Percentiles rank a stretch among this genome's conserved stretches.
Evolutionary conservation across 2,329 filamentous ascomycete species (phyloP).

Genomic region (Penicillium sp.): DNA sequence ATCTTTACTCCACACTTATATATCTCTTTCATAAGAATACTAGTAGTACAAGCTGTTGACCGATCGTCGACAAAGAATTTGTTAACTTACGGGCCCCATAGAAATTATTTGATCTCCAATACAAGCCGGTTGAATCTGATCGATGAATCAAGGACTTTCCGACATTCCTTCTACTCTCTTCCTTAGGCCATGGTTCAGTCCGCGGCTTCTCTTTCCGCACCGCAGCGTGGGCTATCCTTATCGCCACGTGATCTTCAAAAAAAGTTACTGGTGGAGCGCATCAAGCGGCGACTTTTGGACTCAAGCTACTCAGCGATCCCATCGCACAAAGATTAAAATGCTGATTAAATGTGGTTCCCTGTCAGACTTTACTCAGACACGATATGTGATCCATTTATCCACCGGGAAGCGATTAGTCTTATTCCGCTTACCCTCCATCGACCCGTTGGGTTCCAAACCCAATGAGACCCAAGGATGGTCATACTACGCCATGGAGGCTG

Average conservation of each 20-base stretch:
- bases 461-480: slow-evolving; percentile 49
- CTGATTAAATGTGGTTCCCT: slow-evolving; percentile 36
- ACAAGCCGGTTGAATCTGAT: too few relatives aligned
- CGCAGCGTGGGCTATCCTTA: slow-evolving; percentile 3
- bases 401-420: slow-evolving; percentile 52
- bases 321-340: slow-evolving; percentile 19
- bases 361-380: slow-evolving; percentile 43
- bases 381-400: slow-evolving; percentile 50
- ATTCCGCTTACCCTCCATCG: slow-evolving; percentile 51
- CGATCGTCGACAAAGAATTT: not conserved
- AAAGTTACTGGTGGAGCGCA: slow-evolving; percentile 6
- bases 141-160: too few relatives aligned
- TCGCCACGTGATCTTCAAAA: slow-evolving; percentile 18
- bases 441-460: slow-evolving; percentile 32
- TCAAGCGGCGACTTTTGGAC: slow-evolving; percentile 1
- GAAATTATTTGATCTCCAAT: too few relatives aligned
- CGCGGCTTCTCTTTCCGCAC: not conserved
- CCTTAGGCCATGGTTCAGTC: not conserved
- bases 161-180: too few relatives aligned
- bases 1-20: too few relatives aligned
- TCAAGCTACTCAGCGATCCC: not conserved
- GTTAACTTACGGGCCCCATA: too few relatives aligned
- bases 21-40: not conserved
- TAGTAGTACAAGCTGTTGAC: not conserved
- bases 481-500: slow-evolving; percentile 55